Base-by-base conservation (phyloP, 305 asterid species). In the Coffea humblotiana region DNA sequence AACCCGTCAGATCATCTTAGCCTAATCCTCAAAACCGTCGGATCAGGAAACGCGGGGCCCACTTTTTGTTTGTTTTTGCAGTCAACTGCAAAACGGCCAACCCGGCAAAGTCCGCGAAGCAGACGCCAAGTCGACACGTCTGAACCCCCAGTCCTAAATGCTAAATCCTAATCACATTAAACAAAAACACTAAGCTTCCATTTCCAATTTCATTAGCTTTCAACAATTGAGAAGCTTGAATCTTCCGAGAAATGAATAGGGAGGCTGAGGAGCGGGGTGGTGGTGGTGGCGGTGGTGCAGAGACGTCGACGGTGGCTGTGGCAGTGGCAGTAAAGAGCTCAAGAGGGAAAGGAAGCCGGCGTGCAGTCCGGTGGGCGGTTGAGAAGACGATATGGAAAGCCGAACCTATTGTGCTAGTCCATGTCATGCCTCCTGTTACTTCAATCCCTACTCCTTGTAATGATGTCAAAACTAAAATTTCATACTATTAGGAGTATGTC, bases 371-470 rank as follows among this genome's bases (percentile, higher is more conserved):
- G 11, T 94, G 96, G 95, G 94, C 97, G 21, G 90, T 83, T 69
- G 89, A 94, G 87, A 93, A 94, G 72, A 78, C 88, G 86, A 82
- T 84, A 84, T 66, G 75, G 74, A 75, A 83, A 77, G 86, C 85
- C 54, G 89, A 90, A 83, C 87, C 85, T 13, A 74, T 91, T 84
- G 80, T 90, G 75, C 85, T 94, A 64, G 86, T 93, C 85, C 96
- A 90, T 83, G 95, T 94, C 76, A 90, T 91, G 88, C 93, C 95
- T 61, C 71, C 86, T 69, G 78, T 94, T 76, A 83, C 83, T 60
- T 79, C 89, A 40, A 86, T 93, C 80, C 98, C 98, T 21, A 88
- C 92, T 80, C 98, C 97, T 11, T 91, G 98, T 95, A 91, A 91
- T 56, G 43, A 40, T 40, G 6, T 40, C 5, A 40, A 40, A 40